Evolutionary conservation across 192 early-diverging fungal species (phyloP), one percentile per base, ranked within the genome.

Genomic region (Linderina pennispora): DNA sequence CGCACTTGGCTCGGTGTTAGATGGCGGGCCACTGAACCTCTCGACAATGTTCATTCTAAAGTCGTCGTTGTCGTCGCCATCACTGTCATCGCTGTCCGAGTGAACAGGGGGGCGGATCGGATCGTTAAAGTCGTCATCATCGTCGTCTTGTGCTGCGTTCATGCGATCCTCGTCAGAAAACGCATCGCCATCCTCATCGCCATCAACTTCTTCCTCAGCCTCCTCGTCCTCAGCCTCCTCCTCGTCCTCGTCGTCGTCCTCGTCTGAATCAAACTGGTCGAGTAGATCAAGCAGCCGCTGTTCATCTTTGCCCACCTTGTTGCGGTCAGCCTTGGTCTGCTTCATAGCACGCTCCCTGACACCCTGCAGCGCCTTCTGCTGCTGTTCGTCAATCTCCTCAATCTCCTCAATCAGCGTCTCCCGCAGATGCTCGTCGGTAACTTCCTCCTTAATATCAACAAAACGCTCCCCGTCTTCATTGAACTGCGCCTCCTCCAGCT

Each of bases 381-480:
- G n/a, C n/a, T n/a, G n/a, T n/a, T n/a, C n/a, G n/a, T n/a, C n/a
- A n/a, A n/a, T n/a, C n/a, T n/a, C n/a, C n/a, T n/a, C n/a, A n/a
- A n/a, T n/a, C n/a, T n/a, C n/a, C n/a, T n/a, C n/a, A n/a, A n/a
- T n/a, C n/a, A n/a, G n/a, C n/a, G n/a, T n/a, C n/a, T n/a, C n/a
- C n/a, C n/a, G 48, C 0, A 40, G 16, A 22, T 63, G 44, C 5
- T 40, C 54, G 0, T 55, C 60, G 0, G 8, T 38, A 0, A 75
- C 26, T n/a, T 65, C 41, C 36, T 76, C 74, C 24, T 62, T 65
- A 22, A 76, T 76, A 23, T 76, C 74, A 2, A 76, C 49, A 43
- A 76, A 47, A 33, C 48, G 37, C n/a, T 75, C 74, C 0, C 74
- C 74, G 1, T 70, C 58, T 40, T 76, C 74, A 28, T 65, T 76